phyloP scores from a whole-genome alignment of 73 alveolate species.

The Blepharisma stoltei region DNA sequence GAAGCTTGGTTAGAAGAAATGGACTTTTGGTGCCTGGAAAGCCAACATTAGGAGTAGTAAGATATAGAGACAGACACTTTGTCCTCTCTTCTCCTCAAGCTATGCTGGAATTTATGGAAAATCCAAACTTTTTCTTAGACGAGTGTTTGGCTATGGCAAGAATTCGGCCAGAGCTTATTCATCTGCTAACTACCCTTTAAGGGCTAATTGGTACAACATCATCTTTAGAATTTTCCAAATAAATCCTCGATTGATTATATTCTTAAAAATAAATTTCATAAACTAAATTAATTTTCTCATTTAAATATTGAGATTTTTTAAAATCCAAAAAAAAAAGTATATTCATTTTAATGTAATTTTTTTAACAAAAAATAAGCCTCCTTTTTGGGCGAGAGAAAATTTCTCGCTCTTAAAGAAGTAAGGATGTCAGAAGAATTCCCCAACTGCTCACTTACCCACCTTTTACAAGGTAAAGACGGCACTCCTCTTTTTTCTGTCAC shows the following conservation, averaged over 20 bases:
- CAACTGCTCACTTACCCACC: slow-evolving; percentile 55
- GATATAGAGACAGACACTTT: slow-evolving; percentile 47
- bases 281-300: no score
- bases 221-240: no score
- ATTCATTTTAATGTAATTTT: no score
- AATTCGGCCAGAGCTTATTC: slow-evolving; percentile 68
- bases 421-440: slow-evolving; percentile 73
- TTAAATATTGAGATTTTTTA: no score
- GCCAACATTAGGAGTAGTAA: slow-evolving; percentile 89
- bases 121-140: slow-evolving; percentile 56
- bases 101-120: slow-evolving; percentile 35
- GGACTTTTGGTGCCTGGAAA: slow-evolving; percentile 88
- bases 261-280: no score
- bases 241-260: no score
- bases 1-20: slow-evolving; percentile 71
- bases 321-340: no score
- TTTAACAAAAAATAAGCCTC: no score
- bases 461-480: slow-evolving; percentile 73
- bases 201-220: no score
- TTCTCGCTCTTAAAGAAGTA: no score
- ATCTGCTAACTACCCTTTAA: no score
- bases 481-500: slow-evolving; percentile 75
- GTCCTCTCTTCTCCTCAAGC: slow-evolving; percentile 35
- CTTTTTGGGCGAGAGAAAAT: no score
- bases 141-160: slow-evolving; percentile 56